Evolutionary conservation across 805 yeast species (phyloP).

Genomic region (Suhomyces vadensis): DNA sequence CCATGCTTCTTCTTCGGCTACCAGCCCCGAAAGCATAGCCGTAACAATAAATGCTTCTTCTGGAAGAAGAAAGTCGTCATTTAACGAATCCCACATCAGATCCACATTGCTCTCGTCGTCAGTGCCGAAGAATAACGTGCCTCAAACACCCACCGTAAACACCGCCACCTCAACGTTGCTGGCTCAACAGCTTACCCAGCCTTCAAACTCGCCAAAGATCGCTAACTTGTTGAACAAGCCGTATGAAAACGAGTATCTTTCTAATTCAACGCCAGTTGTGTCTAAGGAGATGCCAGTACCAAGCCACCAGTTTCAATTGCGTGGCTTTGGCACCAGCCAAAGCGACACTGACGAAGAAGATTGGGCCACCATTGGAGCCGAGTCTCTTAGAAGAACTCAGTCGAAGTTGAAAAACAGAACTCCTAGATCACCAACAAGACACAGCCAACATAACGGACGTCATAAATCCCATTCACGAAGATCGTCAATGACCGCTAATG

Average conservation of each 20-base stretch:
- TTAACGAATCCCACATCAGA: constrained; percentile 45
- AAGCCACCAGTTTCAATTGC: not conserved
- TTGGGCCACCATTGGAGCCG: constrained; percentile 91
- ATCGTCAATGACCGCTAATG: constrained; percentile 11
- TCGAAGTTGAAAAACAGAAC: constrained; percentile 11
- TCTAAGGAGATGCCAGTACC: constrained; percentile 2
- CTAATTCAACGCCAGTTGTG: constrained; percentile 14
- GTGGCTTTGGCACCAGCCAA: constrained; percentile 17
- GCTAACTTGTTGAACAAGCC: constrained; percentile 16
- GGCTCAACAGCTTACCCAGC: constrained; percentile 1
- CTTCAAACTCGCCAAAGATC: constrained; percentile 13
- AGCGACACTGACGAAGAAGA: constrained; percentile 96
- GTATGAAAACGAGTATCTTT: constrained; percentile 9
- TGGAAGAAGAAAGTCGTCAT: constrained; percentile 38
- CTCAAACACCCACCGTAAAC: constrained; percentile 6
- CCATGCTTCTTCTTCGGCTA: constrained; percentile 6
- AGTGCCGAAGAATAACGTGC: constrained; percentile 13
- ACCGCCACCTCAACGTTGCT: constrained; percentile 4
- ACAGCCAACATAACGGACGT: not conserved
- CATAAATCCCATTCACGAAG: constrained; percentile 9
- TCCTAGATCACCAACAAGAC: constrained; percentile 12
- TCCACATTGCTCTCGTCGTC: constrained; percentile 37
- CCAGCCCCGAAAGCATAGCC: constrained; percentile 12
- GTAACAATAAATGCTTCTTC: constrained; percentile 6
- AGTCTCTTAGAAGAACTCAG: constrained; percentile 47